These are phyloP conservation scores for Globisporangium carolinianum DNA, from an alignment of 352 stramenopile genomes.

Conservation along the genomic window DNA sequence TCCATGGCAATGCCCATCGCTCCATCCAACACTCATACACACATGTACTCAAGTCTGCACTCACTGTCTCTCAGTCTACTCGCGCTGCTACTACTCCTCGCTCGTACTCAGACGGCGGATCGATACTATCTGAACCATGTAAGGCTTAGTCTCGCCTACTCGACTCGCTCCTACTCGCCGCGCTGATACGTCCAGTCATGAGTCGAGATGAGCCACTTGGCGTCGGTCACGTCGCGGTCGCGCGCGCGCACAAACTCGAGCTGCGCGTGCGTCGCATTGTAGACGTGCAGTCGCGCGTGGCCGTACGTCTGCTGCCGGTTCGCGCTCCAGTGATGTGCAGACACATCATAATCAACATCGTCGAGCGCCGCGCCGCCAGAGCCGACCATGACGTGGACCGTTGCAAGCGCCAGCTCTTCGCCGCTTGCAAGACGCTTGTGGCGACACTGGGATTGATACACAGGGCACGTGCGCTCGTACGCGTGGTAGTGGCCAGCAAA, in stretches of 20 bases:
- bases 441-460: conserved; percentile 17
- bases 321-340: conserved; percentile 15
- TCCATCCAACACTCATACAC: too few relatives aligned
- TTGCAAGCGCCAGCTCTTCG: conserved; percentile 13
- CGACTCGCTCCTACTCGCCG: conserved; percentile 1
- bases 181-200: conserved; percentile 24
- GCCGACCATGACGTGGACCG: conserved; percentile 37
- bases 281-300: conserved; percentile 31
- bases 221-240: conserved; percentile 22
- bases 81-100: too few relatives aligned
- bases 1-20: too few relatives aligned
- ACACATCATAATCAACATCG: conserved; percentile 16
- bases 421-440: conserved; percentile 5
- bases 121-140: background rate
- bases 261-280: conserved; percentile 27
- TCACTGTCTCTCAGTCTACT: too few relatives aligned
- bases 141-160: background rate
- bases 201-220: conserved; percentile 25
- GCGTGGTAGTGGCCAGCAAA: conserved; percentile 24
- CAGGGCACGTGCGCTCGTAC: conserved; percentile 25
- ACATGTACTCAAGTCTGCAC: too few relatives aligned
- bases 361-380: conserved; percentile 35
- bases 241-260: conserved; percentile 31
- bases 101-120: background rate
- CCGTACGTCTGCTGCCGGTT: conserved; percentile 27